Conservation (phyloP, 2,329 filamentous ascomycete species). For the Fusarium penzigii region DNA sequence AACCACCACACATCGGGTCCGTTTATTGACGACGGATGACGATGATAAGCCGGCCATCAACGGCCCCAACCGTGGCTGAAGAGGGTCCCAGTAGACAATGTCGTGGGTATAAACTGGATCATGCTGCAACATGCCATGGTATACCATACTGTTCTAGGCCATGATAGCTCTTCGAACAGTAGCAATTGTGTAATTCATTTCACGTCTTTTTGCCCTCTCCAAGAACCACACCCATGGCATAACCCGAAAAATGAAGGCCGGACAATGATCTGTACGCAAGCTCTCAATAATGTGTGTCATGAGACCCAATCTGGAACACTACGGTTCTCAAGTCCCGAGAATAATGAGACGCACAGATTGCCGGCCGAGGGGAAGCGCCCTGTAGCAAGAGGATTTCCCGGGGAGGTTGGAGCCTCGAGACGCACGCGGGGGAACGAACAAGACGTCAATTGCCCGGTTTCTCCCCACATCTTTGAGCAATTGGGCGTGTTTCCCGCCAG, state of each 20-base stretch:
- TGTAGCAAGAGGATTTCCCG: slow-evolving; percentile 39
- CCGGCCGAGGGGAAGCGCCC: slow-evolving; percentile 33
- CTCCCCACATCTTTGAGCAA: slow-evolving; percentile 27
- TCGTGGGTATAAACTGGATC: slow-evolving; percentile 18
- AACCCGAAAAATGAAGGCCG: no score
- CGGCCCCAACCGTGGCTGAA: slow-evolving; percentile 17
- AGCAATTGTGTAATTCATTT: slow-evolving; percentile 23
- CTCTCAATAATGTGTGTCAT: no score
- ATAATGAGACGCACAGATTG: slow-evolving; percentile 19
- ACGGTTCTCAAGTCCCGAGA: slow-evolving; percentile 13
- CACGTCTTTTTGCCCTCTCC: slow-evolving; percentile 2
- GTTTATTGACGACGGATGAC: slow-evolving; percentile 25
- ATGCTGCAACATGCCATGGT: slow-evolving; percentile 13
- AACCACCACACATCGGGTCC: slow-evolving; percentile 12
- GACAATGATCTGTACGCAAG: no score
- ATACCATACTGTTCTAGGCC: slow-evolving; percentile 14
- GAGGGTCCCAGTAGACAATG: slow-evolving; percentile 17
- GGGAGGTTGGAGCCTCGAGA: slow-evolving; percentile 17
- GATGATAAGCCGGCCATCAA: slow-evolving; percentile 28
- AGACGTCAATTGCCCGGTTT: slow-evolving; percentile 23
- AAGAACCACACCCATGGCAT: no score
- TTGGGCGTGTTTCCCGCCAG: slow-evolving; percentile 10
- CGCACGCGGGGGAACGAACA: slow-evolving; percentile 11
- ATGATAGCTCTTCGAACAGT: slow-evolving; percentile 20
- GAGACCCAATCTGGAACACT: no score